A percentile compares a stretch with the other conserved stretches of the same genome.
These are phyloP conservation scores for Cystobasidium sp. DNA, from an alignment of 1,284 basidiomycete species.

Conservation along the genomic window DNA sequence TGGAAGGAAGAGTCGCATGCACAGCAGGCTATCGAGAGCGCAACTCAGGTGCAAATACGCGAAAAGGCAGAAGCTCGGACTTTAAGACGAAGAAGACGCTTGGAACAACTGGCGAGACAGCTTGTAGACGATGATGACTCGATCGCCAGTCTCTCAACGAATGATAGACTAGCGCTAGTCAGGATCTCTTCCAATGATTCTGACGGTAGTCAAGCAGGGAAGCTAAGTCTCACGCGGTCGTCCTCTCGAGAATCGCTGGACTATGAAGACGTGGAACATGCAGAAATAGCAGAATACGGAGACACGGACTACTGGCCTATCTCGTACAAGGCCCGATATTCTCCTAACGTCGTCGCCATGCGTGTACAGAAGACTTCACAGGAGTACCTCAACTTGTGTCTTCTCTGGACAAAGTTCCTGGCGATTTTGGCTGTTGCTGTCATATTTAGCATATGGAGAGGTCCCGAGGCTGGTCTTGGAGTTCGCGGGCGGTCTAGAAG, in stretches of 20 bases:
- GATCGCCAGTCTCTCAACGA: background rate
- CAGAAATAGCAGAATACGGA: background rate
- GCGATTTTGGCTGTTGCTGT: constrained; percentile 35
- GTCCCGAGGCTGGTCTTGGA: constrained; percentile 35
- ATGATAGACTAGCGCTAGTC: background rate
- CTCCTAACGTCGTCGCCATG: constrained; percentile 37
- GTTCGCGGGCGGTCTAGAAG: background rate
- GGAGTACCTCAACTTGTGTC: constrained; percentile 28
- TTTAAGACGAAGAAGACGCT: background rate
- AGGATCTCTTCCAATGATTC: constrained; percentile 5
- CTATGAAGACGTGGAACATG: constrained; percentile 9
- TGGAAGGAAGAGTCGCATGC: constrained; percentile 7
- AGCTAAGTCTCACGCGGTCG: background rate
- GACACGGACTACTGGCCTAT: constrained; percentile 50
- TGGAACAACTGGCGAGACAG: constrained; percentile 30
- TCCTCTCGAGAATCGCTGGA: background rate
- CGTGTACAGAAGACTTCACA: constrained; percentile 20
- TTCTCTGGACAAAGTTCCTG: constrained; percentile 37
- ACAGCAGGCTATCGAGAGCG: constrained; percentile 29
- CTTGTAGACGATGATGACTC: constrained; percentile 27
- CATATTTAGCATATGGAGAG: constrained; percentile 35
- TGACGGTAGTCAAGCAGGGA: background rate
- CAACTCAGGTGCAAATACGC: constrained; percentile 22
- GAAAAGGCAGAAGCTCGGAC: constrained; percentile 12
- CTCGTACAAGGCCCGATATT: constrained; percentile 46